Evolutionary conservation across 306 rosid genomes (phyloP), one percentile per base, ranked within the genome.

Genomic region (Inga leiocalycina): DNA sequence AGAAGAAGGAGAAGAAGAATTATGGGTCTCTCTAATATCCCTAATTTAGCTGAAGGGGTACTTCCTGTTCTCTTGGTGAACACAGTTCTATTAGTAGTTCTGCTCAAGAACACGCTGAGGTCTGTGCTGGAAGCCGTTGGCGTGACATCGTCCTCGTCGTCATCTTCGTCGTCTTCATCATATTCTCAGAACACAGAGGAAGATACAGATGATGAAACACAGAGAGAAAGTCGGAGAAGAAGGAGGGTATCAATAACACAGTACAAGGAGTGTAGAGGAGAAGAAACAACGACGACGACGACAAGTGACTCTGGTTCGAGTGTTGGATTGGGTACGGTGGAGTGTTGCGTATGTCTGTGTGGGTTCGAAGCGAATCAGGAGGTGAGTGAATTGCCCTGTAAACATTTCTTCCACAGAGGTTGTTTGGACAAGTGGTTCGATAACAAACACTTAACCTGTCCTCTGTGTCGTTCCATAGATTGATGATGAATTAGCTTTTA

Each of bases 11-110:
- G 20, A 52, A 52, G 20, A 52, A 52, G 22, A 16, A 82, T 74
- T 52, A 94, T 93, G 98, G 98, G 97, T 51, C 92, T 91, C 8
- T 89, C 95, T 43, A 93, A 85, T 41, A 93, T 90, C n/a, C 89
- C 89, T 0, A 79, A 83, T 77, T 78, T 94, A 45, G 80, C 86
- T 6, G 94, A 91, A 44, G 97, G 93, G 4, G 93, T 93, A 30
- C 54, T 95, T 3, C 94, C 93, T 0, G 80, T 88, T 64, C 83
- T 93, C 6, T 86, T 95, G 75, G 88, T 95, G 86, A 89, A 93
- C 93, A 88, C 92, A 0, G 85, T 95, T 15, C 62, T 92, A 0
- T 89, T 91, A 10, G 81, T 92, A 76, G 86, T 86, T 67, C 57
- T 91, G 34, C 79, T 94, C 74, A 95, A 91, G 87, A 88, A 86